phyloP scores from a whole-genome alignment of 129 eudicot genomes.

The Smallanthus sonchifolius region DNA sequence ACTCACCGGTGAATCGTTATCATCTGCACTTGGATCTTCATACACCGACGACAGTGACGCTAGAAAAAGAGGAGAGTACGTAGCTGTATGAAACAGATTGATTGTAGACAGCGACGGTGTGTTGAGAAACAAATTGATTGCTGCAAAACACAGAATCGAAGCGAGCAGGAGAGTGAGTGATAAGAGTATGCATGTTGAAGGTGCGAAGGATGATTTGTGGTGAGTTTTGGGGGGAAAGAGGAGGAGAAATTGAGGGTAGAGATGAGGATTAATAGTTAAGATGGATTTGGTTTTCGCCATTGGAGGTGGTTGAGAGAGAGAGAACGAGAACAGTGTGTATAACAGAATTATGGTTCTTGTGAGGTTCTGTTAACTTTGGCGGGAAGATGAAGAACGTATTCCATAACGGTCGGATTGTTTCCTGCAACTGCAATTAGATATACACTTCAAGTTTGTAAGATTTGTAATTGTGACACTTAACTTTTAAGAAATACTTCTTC shows the following conservation, averaged over 20 bases:
- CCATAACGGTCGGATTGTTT: not conserved
- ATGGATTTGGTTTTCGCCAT: conserved; percentile 51
- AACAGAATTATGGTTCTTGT: conserved; percentile 13
- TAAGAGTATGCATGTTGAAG: conserved; percentile 18
- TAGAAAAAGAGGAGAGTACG: conserved; percentile 32
- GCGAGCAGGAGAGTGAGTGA: conserved; percentile 33
- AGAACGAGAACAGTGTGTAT: not conserved
- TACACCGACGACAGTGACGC: conserved; percentile 38
- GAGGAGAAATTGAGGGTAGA: conserved; percentile 34
- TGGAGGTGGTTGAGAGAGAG: conserved; percentile 19
- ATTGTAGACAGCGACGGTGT: not conserved
- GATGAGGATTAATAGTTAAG: conserved; percentile 31
- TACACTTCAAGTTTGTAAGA: too few relatives aligned
- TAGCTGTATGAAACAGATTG: conserved; percentile 29
- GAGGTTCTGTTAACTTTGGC: conserved; percentile 30
- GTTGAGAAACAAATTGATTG: conserved; percentile 20
- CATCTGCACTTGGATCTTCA: conserved; percentile 7
- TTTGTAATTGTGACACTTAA: too few relatives aligned
- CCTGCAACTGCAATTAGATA: not conserved
- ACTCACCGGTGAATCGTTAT: conserved; percentile 17
- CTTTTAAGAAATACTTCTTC: too few relatives aligned
- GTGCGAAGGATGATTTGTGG: conserved; percentile 14
- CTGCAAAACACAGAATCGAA: conserved; percentile 26
- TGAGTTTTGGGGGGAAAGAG: conserved; percentile 40
- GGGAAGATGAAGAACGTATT: conserved; percentile 16